Evolutionary conservation across 1,139 yeast genomes (phyloP), one percentile per base, ranked within the genome.

Genomic region (Candida labiduridarum): DNA sequence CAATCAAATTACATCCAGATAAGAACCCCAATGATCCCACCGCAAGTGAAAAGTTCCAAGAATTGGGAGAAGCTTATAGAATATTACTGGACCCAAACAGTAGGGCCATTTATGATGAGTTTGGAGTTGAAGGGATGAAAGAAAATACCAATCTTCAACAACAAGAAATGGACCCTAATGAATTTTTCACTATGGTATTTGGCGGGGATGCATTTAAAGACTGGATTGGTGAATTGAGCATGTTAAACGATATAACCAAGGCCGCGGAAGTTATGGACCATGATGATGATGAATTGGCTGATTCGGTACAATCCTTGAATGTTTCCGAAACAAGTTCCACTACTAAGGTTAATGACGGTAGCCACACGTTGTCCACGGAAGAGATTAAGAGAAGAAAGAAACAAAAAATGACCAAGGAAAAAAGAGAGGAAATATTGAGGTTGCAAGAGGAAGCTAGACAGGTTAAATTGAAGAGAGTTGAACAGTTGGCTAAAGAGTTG

Each of bases 21-120:
- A 94, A 94, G 78, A 76, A 76, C 65, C 97, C 96, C 11, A 75
- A 77, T 53, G 72, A 69, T 50, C 88, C 91, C 45, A 94, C 87
- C 58, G 98, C 97, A 42, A 95, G 97, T 44, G 97, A 89, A 63
- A 91, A 89, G 73, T 92, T 92, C 73, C 95, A 92, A 75, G 97
- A 91, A 68, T 81, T 90, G 55, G 88, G 79, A 2, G 80, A 76
- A 59, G 80, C 80, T 0, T 76, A 76, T 53, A 79, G 78, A 9
- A 61, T 76, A 5, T 68, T 76, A 44, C 74, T 65, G 52, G 69
- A 76, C 56, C 53, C 65, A 6, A 72, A 75, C 19, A 57, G 68
- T 34, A 65, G 80, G 56, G 71, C 66, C 5, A 46, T 70, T 12
- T 76, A 76, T 56, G 80, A 76, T 54, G 78, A 76, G 51, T 59